phyloP scores from a whole-genome alignment of 2,329 filamentous ascomycete species.

The Penicillium capsulatum region DNA sequence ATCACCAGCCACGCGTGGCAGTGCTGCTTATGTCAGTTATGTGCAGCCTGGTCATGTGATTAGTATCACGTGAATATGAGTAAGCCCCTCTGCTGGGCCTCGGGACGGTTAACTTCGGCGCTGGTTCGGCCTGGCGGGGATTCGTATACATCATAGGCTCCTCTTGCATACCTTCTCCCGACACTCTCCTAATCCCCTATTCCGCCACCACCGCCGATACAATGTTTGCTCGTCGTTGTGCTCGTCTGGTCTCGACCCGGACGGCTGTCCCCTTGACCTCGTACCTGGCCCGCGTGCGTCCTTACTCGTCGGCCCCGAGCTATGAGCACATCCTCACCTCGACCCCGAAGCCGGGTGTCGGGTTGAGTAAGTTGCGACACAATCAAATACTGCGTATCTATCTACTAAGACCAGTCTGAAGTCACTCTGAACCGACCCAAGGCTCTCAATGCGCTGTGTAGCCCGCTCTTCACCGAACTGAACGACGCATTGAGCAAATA shows the following conservation, averaged over 20 bases:
- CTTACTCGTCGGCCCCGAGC: conserved; percentile 43
- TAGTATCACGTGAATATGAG: no score
- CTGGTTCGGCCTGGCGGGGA: conserved; percentile 20
- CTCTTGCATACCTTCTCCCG: conserved; percentile 1
- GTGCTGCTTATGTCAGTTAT: conserved; percentile 7
- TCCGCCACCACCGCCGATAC: conserved; percentile 9
- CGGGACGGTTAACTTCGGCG: conserved; percentile 29
- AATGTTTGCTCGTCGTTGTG: conserved; percentile 48
- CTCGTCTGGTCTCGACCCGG: conserved; percentile 59
- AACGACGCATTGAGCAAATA: conserved; percentile 71
- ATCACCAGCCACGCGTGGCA: conserved; percentile 19
- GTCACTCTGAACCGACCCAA: conserved; percentile 93
- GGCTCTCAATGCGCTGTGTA: conserved; percentile 89
- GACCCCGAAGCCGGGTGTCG: conserved; percentile 81
- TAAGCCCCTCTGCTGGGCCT: no score
- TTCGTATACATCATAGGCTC: conserved; percentile 14
- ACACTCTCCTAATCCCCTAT: neutral
- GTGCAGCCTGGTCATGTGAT: no score
- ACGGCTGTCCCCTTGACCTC: conserved; percentile 39
- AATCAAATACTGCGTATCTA: no score
- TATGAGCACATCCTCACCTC: conserved; percentile 84
- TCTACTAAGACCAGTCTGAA: conserved; percentile 37
- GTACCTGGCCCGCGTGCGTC: conserved; percentile 33
- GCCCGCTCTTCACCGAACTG: conserved; percentile 84
- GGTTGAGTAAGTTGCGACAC: conserved; percentile 61